These are phyloP conservation scores for Protostelium mycophagum DNA, from an alignment of 78 protist species.

Conservation along the genomic window DNA sequence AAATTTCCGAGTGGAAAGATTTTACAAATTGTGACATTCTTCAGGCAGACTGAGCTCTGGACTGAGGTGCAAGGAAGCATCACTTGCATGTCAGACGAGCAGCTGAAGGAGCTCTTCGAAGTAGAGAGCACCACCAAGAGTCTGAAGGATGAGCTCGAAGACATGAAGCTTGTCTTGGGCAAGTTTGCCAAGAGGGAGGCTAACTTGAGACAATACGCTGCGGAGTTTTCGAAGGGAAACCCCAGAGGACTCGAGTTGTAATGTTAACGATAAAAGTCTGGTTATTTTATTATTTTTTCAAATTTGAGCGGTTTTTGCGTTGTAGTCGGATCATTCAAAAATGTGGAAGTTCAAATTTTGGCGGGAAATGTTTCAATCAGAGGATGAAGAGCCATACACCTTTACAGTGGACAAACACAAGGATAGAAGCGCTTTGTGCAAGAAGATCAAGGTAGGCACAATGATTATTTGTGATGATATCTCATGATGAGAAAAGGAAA, in stretches of 20 bases:
- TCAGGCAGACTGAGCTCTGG: constrained; percentile 30
- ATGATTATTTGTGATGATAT: too few relatives aligned
- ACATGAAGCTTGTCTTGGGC: not conserved
- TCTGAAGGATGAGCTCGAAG: constrained; percentile 25
- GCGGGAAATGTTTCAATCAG: too few relatives aligned
- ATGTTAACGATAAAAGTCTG: too few relatives aligned
- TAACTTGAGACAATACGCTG: not conserved
- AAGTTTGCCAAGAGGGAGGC: not conserved
- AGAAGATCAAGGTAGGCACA: too few relatives aligned
- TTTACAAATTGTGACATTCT: not conserved
- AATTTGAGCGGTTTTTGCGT: too few relatives aligned
- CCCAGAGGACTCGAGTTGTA: not conserved
- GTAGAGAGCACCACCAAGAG: constrained; percentile 40
- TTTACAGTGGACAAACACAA: too few relatives aligned
- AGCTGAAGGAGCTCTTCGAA: constrained; percentile 66
- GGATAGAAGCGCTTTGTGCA: too few relatives aligned
- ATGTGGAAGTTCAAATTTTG: too few relatives aligned
- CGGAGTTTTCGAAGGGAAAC: not conserved
- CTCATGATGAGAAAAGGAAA: too few relatives aligned
- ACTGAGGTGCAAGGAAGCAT: constrained; percentile 38
- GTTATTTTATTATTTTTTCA: too few relatives aligned
- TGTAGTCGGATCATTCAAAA: too few relatives aligned
- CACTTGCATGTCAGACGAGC: constrained; percentile 29
- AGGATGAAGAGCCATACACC: too few relatives aligned
- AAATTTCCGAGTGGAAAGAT: not conserved